Evolutionary conservation across 345 rosid genomes (phyloP), one percentile per base, ranked within the genome.

Genomic region (Ricinus communis): DNA sequence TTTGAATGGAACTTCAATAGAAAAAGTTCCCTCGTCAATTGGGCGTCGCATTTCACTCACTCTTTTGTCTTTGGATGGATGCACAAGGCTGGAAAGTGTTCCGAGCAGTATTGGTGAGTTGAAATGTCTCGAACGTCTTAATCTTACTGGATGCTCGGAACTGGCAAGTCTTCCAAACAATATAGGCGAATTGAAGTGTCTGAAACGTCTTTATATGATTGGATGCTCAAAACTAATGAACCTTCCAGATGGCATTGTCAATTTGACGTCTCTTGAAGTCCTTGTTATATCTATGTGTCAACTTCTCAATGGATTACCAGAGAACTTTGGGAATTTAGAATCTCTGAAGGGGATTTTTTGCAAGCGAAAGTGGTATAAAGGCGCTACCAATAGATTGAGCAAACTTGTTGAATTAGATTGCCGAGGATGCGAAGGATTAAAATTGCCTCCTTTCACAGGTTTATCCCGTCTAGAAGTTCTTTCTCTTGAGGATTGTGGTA

Each of bases 151-250:
- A n/a, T n/a, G n/a, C n/a, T n/a, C n/a, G n/a, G n/a, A n/a, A n/a
- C n/a, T n/a, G n/a, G n/a, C n/a, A n/a, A n/a, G 38, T 6, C 38
- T 33, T 33, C 38, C 38, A 33, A 33, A 33, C 38, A 6, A 33
- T 33, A 47, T 73, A 5, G 74, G 71, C 18, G 18, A n/a, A 8
- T 71, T 83, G 67, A 41, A 62, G 25, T 12, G 5, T 43, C 47
- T 43, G 1, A 43, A 43, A 43, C 7, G 8, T 43, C 47, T 43
- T 8, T 4, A 43, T 8, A 4, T 43, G 4, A 9, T 1, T 1
- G 14, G 14, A 1, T 43, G 47, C 47, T 43, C 47, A 43, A 43
- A 43, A 43, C 47, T 43, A 1, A 43, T 43, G 47, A 43, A 43
- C 8, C 47, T 43, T 8, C 47, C 47, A 12, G 47, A 43, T 8